Evolutionary conservation across 805 yeast genomes (phyloP).

Genomic region (Suhomyces pyralidae): DNA sequence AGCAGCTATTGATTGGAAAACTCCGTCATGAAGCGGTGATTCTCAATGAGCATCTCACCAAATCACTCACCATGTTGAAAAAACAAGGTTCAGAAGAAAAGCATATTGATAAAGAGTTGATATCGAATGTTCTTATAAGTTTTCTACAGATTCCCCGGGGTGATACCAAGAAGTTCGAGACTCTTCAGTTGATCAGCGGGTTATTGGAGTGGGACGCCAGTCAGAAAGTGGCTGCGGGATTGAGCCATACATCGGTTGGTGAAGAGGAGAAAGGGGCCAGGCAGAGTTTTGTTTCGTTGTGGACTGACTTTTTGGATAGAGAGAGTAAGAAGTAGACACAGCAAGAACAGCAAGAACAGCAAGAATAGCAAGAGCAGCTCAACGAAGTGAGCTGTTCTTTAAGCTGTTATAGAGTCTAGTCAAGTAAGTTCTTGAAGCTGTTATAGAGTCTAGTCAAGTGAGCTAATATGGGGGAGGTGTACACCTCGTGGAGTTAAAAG

Average conservation of each 20-base stretch:
- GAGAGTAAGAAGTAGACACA: constrained; percentile 46
- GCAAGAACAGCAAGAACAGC: no score
- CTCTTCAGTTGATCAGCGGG: constrained; percentile 76
- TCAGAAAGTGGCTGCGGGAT: constrained; percentile 72
- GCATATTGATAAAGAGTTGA: constrained; percentile 81
- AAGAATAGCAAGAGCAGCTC: no score
- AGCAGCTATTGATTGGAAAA: constrained; percentile 80
- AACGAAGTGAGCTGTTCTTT: no score
- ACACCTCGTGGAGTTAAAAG: no score
- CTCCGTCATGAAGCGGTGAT: constrained; percentile 92
- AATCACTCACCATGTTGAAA: constrained; percentile 81
- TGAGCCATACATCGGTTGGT: constrained; percentile 35
- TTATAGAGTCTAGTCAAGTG: no score
- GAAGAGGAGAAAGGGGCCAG: constrained; percentile 16
- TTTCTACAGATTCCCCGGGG: constrained; percentile 87
- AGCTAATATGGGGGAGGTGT: no score
- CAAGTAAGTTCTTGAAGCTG: no score
- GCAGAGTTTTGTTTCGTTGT: constrained; percentile 63
- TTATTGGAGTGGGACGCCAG: constrained; percentile 87
- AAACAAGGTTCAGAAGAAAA: constrained; percentile 66
- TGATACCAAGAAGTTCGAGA: constrained; percentile 93
- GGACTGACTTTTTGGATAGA: constrained; percentile 79
- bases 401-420: no score
- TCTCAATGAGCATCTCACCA: constrained; percentile 91
- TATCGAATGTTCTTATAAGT: constrained; percentile 80